These are phyloP conservation scores for Syzygium grande DNA, from an alignment of 345 rosid species.

Conservation along the genomic window DNA sequence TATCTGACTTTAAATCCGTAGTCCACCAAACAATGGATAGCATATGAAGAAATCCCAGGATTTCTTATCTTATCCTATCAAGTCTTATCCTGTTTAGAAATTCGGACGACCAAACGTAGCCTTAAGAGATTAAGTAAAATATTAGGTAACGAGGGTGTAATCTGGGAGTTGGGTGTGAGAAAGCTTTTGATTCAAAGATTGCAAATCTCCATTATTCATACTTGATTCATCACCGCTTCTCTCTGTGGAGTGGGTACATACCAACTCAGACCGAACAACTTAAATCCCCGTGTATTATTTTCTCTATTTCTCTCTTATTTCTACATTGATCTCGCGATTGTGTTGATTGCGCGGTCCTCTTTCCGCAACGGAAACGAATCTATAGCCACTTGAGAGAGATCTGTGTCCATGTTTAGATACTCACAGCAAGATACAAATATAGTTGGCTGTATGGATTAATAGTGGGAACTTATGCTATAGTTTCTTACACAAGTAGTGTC, in stretches of 20 bases:
- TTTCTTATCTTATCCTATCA: too few species aligned
- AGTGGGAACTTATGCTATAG: not conserved
- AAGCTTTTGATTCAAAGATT: too few species aligned
- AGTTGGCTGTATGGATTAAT: not conserved
- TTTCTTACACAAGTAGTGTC: not conserved
- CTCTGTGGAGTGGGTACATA: accelerated
- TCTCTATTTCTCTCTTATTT: not conserved
- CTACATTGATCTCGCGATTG: not conserved
- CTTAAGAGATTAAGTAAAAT: not conserved
- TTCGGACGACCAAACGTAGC: too few species aligned
- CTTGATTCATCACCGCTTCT: not conserved
- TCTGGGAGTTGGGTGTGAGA: not conserved
- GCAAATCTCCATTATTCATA: too few species aligned
- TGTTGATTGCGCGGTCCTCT: not conserved
- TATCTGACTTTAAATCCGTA: too few species aligned
- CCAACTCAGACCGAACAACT: not conserved
- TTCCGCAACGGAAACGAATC: not conserved
- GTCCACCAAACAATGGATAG: accelerated
- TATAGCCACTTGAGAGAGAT: not conserved
- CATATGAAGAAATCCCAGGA: too few species aligned
- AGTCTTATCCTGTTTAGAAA: too few species aligned
- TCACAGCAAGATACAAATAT: not conserved
- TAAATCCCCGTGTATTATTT: not conserved
- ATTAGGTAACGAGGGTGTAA: not conserved
- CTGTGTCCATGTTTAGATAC: not conserved